Evolutionary conservation across 2,329 filamentous ascomycete genomes (phyloP), one percentile per base, ranked within the genome.

Genomic region (Grosmannia serpens): DNA sequence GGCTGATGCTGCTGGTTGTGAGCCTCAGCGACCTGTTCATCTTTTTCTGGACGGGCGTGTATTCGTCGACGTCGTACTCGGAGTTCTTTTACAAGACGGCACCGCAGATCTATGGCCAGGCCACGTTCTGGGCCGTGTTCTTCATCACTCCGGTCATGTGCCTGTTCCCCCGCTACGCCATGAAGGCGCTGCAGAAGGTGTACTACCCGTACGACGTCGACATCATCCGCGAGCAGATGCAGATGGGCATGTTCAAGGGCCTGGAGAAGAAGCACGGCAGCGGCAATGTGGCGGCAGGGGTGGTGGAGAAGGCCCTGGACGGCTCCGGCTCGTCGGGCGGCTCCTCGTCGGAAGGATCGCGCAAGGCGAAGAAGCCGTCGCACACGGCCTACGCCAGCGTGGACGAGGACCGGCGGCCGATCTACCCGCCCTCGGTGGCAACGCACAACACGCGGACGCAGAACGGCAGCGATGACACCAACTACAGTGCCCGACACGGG

Each of bases 41-140:
- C 68, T 99, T 91, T 78, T 87, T 95, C 75, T 97, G 94, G 91
- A 96, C 94, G 7, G 94, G 91, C 33, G 80, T 95, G 44, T 99
- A 95, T 74, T 80, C 80, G 0, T 71, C 78, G 4, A 74, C 75
- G 46, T 75, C 73, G 7, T 76, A 71, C 56, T 73, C 80, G 0
- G 71, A 67, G 5, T 73, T 70, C 35, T 85, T 97, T 72, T 96
- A 92, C 75, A 78, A 87, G 63, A 82, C 89, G 2, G 92, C 84
- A 5, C 73, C 80, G 1, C 83, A 97, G 72, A 83, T 95, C 11
- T 97, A 95, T 64, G 83, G 83, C 31, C 79, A 89, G 61, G 77
- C 92, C 50, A 84, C 84, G 1, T 99, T 96, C 75, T 99, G 94
- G 94, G 85, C 88, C 22, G 79, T 89, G 53, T 83, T 89, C 58